Conservation (phyloP, 2,329 filamentous ascomycete genomes). For the Ceratocystis colombiana region DNA sequence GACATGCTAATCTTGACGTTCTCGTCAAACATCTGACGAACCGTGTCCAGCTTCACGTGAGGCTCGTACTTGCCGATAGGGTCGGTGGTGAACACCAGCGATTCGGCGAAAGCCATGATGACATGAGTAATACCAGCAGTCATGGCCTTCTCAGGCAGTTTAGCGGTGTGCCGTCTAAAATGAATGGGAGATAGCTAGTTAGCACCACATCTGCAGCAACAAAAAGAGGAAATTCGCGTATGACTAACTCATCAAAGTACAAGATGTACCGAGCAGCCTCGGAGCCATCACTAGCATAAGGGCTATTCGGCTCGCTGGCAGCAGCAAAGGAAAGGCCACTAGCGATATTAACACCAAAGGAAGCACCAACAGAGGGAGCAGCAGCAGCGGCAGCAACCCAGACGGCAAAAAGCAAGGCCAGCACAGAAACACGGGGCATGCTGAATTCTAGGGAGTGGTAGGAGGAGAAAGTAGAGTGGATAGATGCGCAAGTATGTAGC, state of each 20-base stretch:
- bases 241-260: neutral
- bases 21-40: conserved; percentile 35
- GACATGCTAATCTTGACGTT: conserved; percentile 57
- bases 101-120: conserved; percentile 40
- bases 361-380: neutral
- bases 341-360: no score
- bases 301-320: neutral
- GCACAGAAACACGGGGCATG: neutral
- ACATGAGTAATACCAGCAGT: conserved; percentile 32
- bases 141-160: neutral
- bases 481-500: neutral
- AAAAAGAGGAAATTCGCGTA: no score
- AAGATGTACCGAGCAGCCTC: neutral
- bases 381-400: neutral
- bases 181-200: no score
- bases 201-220: no score
- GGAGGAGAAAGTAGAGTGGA: neutral
- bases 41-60: conserved; percentile 40
- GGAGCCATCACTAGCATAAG: neutral
- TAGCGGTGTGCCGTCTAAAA: neutral
- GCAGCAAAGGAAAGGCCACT: neutral
- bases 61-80: conserved; percentile 39
- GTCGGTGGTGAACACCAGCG: conserved; percentile 41
- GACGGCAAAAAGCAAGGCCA: neutral
- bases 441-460: neutral